Conservation (phyloP, 495 filamentous ascomycete species). For the Terfezia boudieri region DNA sequence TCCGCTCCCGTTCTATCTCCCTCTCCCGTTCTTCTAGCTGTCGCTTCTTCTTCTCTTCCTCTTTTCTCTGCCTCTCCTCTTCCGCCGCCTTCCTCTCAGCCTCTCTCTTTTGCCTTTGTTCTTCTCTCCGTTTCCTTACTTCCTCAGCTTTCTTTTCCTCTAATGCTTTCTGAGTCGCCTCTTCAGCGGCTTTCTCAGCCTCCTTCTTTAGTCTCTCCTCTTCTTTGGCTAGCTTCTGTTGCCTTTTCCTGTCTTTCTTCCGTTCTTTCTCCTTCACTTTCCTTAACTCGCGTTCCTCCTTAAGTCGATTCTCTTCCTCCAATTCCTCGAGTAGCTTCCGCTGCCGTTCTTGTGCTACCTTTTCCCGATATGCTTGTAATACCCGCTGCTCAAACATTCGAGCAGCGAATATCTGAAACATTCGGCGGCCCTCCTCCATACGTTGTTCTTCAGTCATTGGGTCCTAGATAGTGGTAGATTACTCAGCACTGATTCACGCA, state of each 20-base stretch:
- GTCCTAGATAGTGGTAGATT: conserved; percentile 38
- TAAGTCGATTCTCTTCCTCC: conserved; percentile 53
- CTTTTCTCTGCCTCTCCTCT: conserved; percentile 76
- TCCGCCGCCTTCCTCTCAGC: conserved; percentile 80
- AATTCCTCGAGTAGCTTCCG: conserved; percentile 79
- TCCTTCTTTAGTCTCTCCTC: conserved; percentile 75
- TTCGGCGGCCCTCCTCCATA: conserved; percentile 93
- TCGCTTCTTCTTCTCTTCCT: conserved; percentile 73
- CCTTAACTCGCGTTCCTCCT: conserved; percentile 65
- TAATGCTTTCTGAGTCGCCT: conserved; percentile 48
- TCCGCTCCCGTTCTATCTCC: conserved; percentile 56
- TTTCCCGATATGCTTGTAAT: conserved; percentile 88
- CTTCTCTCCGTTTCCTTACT: conserved; percentile 54
- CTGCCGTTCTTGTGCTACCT: conserved; percentile 80
- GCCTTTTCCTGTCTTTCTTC: conserved; percentile 69
- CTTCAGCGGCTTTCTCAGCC: conserved; percentile 78
- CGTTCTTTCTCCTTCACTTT: conserved; percentile 83
- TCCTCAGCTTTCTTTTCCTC: conserved; percentile 68
- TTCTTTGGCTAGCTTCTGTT: conserved; percentile 66
- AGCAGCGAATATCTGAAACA: conserved; percentile 99
- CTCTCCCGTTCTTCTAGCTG: conserved; percentile 66
- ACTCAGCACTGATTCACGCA: conserved; percentile 14
- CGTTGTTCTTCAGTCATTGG: conserved; percentile 87
- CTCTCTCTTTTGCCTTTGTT: conserved; percentile 67
- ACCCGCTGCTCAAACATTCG: conserved; percentile 98